Base-by-base conservation (phyloP, 345 rosid genomes). In the Bruguiera parviflora region DNA sequence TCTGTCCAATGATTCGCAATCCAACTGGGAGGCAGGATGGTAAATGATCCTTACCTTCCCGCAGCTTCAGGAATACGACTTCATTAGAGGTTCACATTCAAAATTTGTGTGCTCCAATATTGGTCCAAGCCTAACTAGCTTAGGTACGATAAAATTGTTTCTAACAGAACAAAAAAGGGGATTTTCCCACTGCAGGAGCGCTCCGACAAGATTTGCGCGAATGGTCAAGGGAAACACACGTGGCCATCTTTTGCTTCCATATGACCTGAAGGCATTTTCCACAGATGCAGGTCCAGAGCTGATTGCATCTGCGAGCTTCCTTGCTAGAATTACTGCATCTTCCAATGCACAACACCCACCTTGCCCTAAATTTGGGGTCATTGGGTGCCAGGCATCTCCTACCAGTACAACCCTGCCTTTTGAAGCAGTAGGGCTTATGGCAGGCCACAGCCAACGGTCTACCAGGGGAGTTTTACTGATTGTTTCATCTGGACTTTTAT, bases 371-470 rank as follows among this genome's bases (percentile, higher is more conserved):
- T 91, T 89, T 4, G 98, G 97, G 43, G 97, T 94, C 97, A 94
- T 91, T 16, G 96, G 99, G 67, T 94, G 96, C 96, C 97, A 94
- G 3, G 99, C 97, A 71, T 94, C 93, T 58, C 96, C 96, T 2
- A 85, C 95, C 20, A 88, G 81, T 39, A 91, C 97, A 5, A 88
- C 83, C 33, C 72, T 61, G 7, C 93, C 90, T 28, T 73, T 74
- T 33, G 93, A 95, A 64, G 93, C 90, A 0, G 84, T 66, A 66
- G 97, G 92, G 78, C 84, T 81, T 9, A 84, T 55, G 5, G 65
- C 80, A 0, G 96, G 96, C 97, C 99, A 92, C 24, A 87, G 77
- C 97, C 99, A 87, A 32, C 97, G 87, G 76, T 91, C 96, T 22
- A 86, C 93, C 7, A 91, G 86, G 2, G 92, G 93, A 62, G 97